A percentile compares a stretch with the other conserved stretches of the same genome.
Evolutionary conservation across 164 flowering plant genomes (phyloP).

Genomic region (Platanus orientalis): DNA sequence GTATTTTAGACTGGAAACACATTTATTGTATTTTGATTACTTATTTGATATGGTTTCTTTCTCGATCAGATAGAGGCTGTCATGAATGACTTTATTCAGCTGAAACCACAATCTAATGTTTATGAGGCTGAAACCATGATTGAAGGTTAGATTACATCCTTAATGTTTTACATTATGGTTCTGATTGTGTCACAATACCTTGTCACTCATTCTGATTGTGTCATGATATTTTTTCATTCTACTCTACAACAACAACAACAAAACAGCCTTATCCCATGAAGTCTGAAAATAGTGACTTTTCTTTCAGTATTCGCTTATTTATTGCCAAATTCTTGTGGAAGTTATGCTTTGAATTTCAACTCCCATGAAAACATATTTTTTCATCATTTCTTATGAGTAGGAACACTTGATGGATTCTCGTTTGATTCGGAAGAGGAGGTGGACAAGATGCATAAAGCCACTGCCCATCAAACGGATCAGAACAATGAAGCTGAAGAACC

Average conservation of each 20-base stretch:
- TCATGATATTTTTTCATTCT: no score
- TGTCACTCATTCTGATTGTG: no score
- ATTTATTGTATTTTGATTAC: not conserved
- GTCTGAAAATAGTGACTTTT: not conserved
- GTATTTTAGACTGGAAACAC: not conserved
- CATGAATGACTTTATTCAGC: conserved; percentile 92
- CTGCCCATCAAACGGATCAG: conserved; percentile 38
- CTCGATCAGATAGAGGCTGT: conserved; percentile 79
- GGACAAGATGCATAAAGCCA: conserved; percentile 48
- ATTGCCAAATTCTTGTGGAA: not conserved
- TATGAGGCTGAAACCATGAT: conserved; percentile 94
- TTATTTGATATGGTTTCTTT: conserved; percentile 7
- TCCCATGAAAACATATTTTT: not conserved
- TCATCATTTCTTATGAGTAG: conserved; percentile 29
- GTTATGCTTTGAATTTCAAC: not conserved
- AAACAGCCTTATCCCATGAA: no score
- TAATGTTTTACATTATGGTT: not conserved
- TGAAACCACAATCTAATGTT: conserved; percentile 75
- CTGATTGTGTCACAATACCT: not conserved
- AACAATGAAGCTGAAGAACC: conserved; percentile 46
- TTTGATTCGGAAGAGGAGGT: conserved; percentile 90
- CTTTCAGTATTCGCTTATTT: not conserved
- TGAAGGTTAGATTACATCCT: conserved; percentile 57
- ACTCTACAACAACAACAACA: no score
- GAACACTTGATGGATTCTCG: conserved; percentile 84